These are phyloP conservation scores for Nissolia schottii DNA, from an alignment of 306 rosid genomes.

Conservation along the genomic window DNA sequence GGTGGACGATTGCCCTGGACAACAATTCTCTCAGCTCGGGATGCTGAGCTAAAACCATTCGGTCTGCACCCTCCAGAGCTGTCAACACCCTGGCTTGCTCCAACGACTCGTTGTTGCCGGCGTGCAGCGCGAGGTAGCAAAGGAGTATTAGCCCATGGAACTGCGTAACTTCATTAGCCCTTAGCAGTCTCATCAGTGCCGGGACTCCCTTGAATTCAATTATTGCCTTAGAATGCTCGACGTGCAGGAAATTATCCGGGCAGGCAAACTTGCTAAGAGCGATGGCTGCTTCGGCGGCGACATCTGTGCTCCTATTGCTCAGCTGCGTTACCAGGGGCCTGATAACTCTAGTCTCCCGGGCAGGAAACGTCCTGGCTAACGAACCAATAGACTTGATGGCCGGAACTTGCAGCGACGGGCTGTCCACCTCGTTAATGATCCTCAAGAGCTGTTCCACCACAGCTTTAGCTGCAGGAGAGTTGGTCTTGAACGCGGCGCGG, in stretches of 20 bases:
- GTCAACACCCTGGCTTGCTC: constrained; percentile 68
- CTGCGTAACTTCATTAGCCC: constrained; percentile 47
- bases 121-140: constrained; percentile 74
- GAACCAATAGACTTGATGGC: constrained; percentile 70
- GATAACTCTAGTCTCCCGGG: constrained; percentile 70
- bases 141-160: constrained; percentile 59
- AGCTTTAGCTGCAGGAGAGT: constrained; percentile 73
- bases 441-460: constrained; percentile 72
- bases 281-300: constrained; percentile 66
- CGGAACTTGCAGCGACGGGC: constrained; percentile 45
- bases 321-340: constrained; percentile 57
- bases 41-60: constrained; percentile 37
- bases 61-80: constrained; percentile 67
- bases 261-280: constrained; percentile 66
- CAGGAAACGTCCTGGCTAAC: constrained; percentile 86
- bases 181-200: constrained; percentile 50
- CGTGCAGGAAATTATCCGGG: constrained; percentile 52
- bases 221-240: constrained; percentile 69
- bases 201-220: constrained; percentile 59
- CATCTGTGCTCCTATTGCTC: constrained; percentile 35
- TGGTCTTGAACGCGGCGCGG: constrained; percentile 63
- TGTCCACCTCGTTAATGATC: constrained; percentile 53
- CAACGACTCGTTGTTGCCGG: constrained; percentile 57
- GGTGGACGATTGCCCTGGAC: constrained; percentile 51
- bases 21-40: constrained; percentile 57